These are phyloP conservation scores for Penicillium dipodomyicola DNA, from an alignment of 495 filamentous ascomycete genomes.

Conservation along the genomic window DNA sequence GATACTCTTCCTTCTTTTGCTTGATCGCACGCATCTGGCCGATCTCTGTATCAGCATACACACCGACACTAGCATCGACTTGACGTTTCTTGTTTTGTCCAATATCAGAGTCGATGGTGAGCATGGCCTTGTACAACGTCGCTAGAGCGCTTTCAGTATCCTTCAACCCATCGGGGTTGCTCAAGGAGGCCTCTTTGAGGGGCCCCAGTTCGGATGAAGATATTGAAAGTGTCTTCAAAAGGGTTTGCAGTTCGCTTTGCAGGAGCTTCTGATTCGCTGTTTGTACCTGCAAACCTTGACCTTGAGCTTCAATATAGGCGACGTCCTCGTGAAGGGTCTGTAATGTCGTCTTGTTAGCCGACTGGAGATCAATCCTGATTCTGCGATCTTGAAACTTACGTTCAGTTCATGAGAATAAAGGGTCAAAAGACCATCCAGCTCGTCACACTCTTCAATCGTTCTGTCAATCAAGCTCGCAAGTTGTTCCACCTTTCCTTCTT, in stretches of 20 bases:
- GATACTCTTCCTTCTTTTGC: conserved; percentile 87
- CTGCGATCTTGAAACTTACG: conserved; percentile 51
- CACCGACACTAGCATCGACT: conserved; percentile 53
- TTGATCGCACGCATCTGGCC: conserved; percentile 89
- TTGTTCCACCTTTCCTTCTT: conserved; percentile 81
- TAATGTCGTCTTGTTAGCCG: conserved; percentile 1
- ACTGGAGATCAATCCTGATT: neutral
- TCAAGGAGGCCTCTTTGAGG: conserved; percentile 71
- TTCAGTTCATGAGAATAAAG: conserved; percentile 92
- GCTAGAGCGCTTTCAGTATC: conserved; percentile 73
- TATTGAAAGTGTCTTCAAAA: conserved; percentile 86
- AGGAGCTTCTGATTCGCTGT: conserved; percentile 95
- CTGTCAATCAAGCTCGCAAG: conserved; percentile 82
- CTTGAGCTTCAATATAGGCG: conserved; percentile 93
- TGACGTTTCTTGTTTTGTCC: conserved; percentile 50
- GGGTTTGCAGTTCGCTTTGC: conserved; percentile 75
- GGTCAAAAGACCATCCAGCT: conserved; percentile 88
- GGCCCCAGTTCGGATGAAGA: conserved; percentile 68
- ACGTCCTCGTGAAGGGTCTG: conserved; percentile 94
- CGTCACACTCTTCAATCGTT: conserved; percentile 89
- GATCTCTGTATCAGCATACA: conserved; percentile 73
- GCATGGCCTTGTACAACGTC: conserved; percentile 90
- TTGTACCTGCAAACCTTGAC: conserved; percentile 93
- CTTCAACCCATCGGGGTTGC: conserved; percentile 64
- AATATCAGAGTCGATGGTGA: conserved; percentile 83